Percentiles rank a stretch among this genome's conserved stretches.
Evolutionary conservation across 2,329 filamentous ascomycete genomes (phyloP).

Genomic region (Verticillium nonalfalfae): DNA sequence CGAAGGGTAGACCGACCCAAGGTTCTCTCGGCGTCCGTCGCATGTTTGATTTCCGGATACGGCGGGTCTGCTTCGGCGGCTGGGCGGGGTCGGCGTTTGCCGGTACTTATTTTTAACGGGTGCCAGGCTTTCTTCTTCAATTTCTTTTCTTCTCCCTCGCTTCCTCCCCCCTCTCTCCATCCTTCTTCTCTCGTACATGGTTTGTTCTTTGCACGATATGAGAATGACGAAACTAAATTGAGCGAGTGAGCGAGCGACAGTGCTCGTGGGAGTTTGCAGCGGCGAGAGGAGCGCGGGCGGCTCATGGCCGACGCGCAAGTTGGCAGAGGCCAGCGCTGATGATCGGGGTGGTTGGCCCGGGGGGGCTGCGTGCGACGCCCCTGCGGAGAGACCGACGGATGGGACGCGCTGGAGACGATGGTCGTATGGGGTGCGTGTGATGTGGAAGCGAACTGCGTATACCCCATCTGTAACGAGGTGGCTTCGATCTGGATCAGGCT

Average conservation of each 20-base stretch:
- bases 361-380: not conserved
- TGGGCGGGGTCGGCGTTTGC: not conserved
- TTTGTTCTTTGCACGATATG: not conserved
- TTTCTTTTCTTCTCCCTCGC: too few species aligned
- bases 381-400: too few species aligned
- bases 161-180: not conserved
- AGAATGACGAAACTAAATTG: not conserved
- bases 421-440: not conserved
- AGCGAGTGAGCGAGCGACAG: not conserved
- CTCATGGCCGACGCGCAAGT: not conserved
- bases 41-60: not conserved
- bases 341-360: not conserved
- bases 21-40: not conserved
- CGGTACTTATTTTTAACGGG: not conserved
- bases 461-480: conserved; percentile 1
- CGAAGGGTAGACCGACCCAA: not conserved
- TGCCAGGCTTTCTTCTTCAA: not conserved
- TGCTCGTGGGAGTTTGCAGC: not conserved
- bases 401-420: too few species aligned
- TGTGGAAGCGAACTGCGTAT: not conserved
- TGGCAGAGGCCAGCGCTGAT: not conserved
- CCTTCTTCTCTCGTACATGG: not conserved
- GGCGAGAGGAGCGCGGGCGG: not conserved
- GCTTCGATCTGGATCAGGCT: not conserved
- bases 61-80: not conserved